Evolutionary conservation across 805 yeast species (phyloP), one percentile per base, ranked within the genome.

Genomic region (Pichia pseudocactophila): DNA sequence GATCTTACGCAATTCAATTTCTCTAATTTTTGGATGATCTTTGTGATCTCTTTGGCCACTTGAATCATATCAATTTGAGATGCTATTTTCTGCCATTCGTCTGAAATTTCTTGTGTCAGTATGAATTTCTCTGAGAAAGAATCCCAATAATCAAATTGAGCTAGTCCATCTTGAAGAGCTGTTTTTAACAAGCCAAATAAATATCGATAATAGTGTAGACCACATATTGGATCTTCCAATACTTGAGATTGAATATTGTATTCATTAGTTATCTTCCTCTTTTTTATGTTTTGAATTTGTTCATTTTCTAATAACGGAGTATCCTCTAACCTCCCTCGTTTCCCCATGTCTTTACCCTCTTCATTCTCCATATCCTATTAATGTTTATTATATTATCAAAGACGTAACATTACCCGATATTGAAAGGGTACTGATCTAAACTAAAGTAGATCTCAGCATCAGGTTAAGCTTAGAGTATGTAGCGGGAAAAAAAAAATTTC

Each of bases 201-300:
- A 27, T 37, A 27, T 17, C 30, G 15, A 19, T 40, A 44, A 31
- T 44, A 44, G 22, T 39, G 40, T n/a, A 32, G 37, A 7, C 40
- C 46, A 16, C 34, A 31, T 10, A 39, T n/a, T n/a, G 46, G 46
- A 34, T 43, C 27, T 7, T 39, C 17, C 5, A 39, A 31, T 3
- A 43, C 26, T 16, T 26, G 19, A 11, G 5, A n/a, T 7, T 26
- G 27, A 13, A 43, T 8, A 6, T 8, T 11, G 16, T 34, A 27
- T 22, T 43, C 42, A 26, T 39, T 39, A 6, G 17, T 11, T 22
- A 22, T 28, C 15, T 28, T 28, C 15, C 31, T 12, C 11, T 28
- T 28, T 28, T 28, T 28, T 5, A 13, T 7, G 6, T 7, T 28
- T 28, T 28, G 11, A 22, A 8, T 22, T 22, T 22, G 25, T 22